These are phyloP conservation scores for Backusella mclennaniae DNA, from an alignment of 192 early-diverging fungal genomes.

Conservation along the genomic window DNA sequence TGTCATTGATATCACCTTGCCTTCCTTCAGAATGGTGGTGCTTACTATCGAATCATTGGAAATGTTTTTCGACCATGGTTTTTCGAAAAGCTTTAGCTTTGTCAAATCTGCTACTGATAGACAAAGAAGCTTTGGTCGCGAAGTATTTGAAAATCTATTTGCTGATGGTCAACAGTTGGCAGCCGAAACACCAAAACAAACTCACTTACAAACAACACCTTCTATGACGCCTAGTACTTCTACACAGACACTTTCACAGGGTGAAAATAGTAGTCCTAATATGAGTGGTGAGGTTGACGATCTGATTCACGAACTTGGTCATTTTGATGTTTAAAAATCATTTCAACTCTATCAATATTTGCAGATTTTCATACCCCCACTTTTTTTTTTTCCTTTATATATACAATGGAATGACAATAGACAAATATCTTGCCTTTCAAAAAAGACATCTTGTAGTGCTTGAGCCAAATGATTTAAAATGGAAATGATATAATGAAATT, in stretches of 20 bases:
- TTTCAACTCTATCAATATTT: not conserved
- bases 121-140: slow-evolving; percentile 48
- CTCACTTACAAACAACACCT: not conserved
- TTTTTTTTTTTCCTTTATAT: no score
- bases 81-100: slow-evolving; percentile 59
- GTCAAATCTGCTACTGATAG: slow-evolving; percentile 52
- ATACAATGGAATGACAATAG: no score
- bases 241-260: slow-evolving; percentile 1
- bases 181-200: slow-evolving; percentile 7
- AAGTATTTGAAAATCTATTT: slow-evolving; percentile 58
- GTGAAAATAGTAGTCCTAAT: slow-evolving; percentile 38
- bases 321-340: slow-evolving; percentile 22
- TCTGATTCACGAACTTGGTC: slow-evolving; percentile 24
- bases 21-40: slow-evolving; percentile 66
- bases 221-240: not conserved
- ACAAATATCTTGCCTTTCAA: no score
- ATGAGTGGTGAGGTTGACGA: slow-evolving; percentile 44
- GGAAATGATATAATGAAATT: no score
- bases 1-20: slow-evolving; percentile 7
- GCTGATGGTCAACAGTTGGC: slow-evolving; percentile 52
- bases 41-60: slow-evolving; percentile 85
- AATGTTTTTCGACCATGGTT: slow-evolving; percentile 74
- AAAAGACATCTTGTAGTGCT: no score
- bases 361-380: not conserved
- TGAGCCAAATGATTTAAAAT: no score